These are phyloP conservation scores for Lenzites betulinus DNA, from an alignment of 768 basidiomycete genomes.

Conservation along the genomic window DNA sequence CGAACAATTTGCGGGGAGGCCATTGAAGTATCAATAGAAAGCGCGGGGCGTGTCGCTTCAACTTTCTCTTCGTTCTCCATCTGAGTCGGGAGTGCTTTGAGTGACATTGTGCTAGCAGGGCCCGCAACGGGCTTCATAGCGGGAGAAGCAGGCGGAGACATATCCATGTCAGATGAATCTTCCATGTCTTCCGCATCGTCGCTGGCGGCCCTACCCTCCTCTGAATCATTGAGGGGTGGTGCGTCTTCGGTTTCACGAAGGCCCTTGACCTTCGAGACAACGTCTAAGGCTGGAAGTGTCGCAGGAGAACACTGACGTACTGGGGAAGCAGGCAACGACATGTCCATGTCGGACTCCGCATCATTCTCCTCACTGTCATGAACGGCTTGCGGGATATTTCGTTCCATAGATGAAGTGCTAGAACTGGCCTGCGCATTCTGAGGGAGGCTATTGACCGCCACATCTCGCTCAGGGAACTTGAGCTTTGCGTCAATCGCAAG, in stretches of 20 bases:
- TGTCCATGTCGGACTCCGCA: constrained; percentile 24
- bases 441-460: not conserved
- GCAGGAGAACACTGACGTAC: not conserved
- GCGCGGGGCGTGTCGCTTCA: constrained; percentile 7
- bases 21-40: constrained; percentile 12
- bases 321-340: constrained; percentile 17
- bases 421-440: not conserved
- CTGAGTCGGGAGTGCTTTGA: not conserved
- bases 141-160: constrained; percentile 21
- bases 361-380: not conserved
- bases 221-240: not conserved
- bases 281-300: not conserved
- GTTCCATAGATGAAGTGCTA: not conserved
- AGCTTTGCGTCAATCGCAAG: constrained; percentile 15
- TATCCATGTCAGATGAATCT: constrained; percentile 21
- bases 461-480: constrained; percentile 5
- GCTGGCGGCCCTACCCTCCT: not conserved
- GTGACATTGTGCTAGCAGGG: not conserved
- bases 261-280: constrained; percentile 8
- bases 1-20: constrained; percentile 5
- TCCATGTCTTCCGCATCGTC: not conserved
- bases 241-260: not conserved
- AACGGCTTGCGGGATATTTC: too few species aligned
- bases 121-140: not conserved
- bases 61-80: not conserved